These are phyloP conservation scores for Lojkania enalia DNA, from an alignment of 2,329 filamentous ascomycete species.

Conservation along the genomic window DNA sequence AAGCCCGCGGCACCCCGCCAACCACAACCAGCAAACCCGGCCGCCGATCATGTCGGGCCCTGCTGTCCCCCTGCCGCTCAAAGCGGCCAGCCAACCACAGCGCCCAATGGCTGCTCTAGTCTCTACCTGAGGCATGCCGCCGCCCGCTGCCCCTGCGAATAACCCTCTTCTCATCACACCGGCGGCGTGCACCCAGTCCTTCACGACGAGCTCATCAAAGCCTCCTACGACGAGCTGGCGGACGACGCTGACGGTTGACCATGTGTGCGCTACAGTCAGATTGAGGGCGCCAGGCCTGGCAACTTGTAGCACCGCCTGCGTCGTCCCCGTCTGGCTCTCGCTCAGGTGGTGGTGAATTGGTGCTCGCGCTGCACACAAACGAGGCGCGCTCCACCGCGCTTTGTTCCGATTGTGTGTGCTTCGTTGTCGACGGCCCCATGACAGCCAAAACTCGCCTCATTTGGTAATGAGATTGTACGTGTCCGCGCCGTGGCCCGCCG, in stretches of 20 bases:
- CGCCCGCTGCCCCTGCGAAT: conserved; percentile 4
- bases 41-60: no score
- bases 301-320: conserved; percentile 1
- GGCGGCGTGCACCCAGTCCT: conserved; percentile 1
- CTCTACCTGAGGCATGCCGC: conserved; percentile 10
- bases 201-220: conserved; percentile 11
- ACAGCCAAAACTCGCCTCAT: conserved; percentile 3
- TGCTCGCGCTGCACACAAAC: not conserved
- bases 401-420: not conserved
- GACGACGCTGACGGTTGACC: not conserved
- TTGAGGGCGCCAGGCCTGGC: not conserved
- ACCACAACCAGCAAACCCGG: not conserved
- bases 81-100: conserved; percentile 7
- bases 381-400: not conserved
- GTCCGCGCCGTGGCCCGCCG: not conserved
- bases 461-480: conserved; percentile 2
- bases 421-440: not conserved
- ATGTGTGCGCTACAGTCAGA: conserved; percentile 2
- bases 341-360: not conserved
- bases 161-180: conserved; percentile 8
- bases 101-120: not conserved
- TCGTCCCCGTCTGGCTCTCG: conserved; percentile 1
- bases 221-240: not conserved
- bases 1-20: conserved; percentile 9
- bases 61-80: no score